Evolutionary conservation across 176 grass and related monocot species (phyloP), one percentile per base, ranked within the genome.

Genomic region (Aegilops tauschii): DNA sequence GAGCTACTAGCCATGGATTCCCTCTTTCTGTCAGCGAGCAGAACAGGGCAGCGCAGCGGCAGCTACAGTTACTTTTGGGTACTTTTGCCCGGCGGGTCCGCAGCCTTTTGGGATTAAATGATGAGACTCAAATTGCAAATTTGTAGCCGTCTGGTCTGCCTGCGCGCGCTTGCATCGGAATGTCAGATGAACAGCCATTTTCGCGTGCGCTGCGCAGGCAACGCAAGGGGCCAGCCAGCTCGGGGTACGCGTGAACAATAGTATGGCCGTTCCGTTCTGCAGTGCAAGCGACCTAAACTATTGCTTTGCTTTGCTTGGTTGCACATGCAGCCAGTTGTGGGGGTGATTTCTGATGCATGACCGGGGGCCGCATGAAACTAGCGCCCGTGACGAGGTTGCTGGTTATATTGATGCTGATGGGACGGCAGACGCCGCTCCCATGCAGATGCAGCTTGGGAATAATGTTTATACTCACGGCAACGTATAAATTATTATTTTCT

Each of bases 21-120:
- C 18, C 5, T 75, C 10, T 10, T 37, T 9, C 21, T 84, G 16
- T 34, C 40, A n/a, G 27, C 82, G 61, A 79, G 28, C 65, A 29
- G 52, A 5, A 3, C 54, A 23, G 56, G 0, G 16, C 69, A 4
- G 69, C 20, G 11, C 63, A 29, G 27, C 63, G 25, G 12, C 13
- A 32, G 16, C 31, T 18, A 65, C 69, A 73, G 73, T 1, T 2
- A 4, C 50, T 54, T 54, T 58, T 8, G 18, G 54, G 13, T 13
- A 40, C 85, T 84, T 80, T 91, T 34, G 28, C 52, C 68, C 68
- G 68, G 70, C 61, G 27, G 5, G 29, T 37, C 65, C 73, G 17
- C 61, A 0, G 61, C 50, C 85, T 88, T 91, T 91, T 28, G 76
- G 81, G 81, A 88, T 69, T 84, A 49, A 87, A 49, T 87, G 89